These are phyloP conservation scores for Mycena alexandri DNA, from an alignment of 768 basidiomycete genomes.

Conservation along the genomic window DNA sequence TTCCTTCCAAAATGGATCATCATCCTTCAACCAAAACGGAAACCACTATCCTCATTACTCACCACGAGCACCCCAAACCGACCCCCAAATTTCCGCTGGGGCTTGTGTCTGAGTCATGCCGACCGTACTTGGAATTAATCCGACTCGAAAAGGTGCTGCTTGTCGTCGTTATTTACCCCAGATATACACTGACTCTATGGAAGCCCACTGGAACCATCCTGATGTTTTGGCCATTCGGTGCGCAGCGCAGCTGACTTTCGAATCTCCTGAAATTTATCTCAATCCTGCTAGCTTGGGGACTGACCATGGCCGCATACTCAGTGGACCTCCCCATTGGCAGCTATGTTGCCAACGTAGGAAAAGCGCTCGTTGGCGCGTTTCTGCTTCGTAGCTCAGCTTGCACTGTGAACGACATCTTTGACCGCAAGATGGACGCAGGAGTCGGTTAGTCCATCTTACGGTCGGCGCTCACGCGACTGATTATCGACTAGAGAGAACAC, in stretches of 20 bases:
- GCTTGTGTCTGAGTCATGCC: conserved; percentile 43
- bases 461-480: not conserved
- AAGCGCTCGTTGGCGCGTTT: conserved; percentile 56
- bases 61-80: conserved; percentile 30
- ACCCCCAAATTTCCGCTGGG: conserved; percentile 49
- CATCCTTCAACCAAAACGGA: conserved; percentile 29
- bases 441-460: conserved; percentile 56
- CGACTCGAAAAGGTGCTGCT: conserved; percentile 59
- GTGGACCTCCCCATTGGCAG: conserved; percentile 45
- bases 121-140: conserved; percentile 64
- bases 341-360: conserved; percentile 49
- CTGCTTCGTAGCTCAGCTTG: conserved; percentile 63
- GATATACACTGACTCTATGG: not conserved
- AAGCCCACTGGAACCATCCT: conserved; percentile 65
- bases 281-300: conserved; percentile 50
- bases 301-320: conserved; percentile 63
- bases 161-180: not conserved
- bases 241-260: conserved; percentile 1
- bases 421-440: conserved; percentile 63
- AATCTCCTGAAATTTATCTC: not conserved
- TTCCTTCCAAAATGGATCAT: conserved; percentile 15
- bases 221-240: conserved; percentile 69
- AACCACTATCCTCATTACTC: conserved; percentile 44
- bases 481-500: conserved; percentile 57
- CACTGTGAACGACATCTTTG: conserved; percentile 69